A percentile compares a stretch with the other conserved stretches of the same genome.
phyloP scores from a whole-genome alignment of 352 stramenopile species.

The Phytophthora foliorum region DNA sequence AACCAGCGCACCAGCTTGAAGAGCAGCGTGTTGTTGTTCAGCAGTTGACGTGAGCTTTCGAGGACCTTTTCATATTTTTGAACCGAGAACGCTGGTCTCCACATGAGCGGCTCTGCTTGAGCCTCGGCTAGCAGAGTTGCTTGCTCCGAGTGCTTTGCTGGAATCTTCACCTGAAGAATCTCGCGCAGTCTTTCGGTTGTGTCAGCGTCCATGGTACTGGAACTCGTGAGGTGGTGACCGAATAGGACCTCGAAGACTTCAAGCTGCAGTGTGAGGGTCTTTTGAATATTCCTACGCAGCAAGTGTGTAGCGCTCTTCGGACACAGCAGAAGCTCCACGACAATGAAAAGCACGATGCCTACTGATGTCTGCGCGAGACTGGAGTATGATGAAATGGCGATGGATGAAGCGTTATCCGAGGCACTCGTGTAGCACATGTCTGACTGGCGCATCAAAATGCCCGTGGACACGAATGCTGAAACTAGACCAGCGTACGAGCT shows the following conservation, averaged over 20 bases:
- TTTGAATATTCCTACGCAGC: slow-evolving; percentile 72
- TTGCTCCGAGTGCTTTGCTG: slow-evolving; percentile 58
- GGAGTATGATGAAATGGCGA: slow-evolving; percentile 76
- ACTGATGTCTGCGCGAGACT: slow-evolving; percentile 79
- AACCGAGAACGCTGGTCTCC: slow-evolving; percentile 69
- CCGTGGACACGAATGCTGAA: slow-evolving; percentile 69
- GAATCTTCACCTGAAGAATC: slow-evolving; percentile 67
- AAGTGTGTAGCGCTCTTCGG: slow-evolving; percentile 67
- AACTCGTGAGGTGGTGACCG: slow-evolving; percentile 64
- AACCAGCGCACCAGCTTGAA: slow-evolving; percentile 83
- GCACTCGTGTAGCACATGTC: slow-evolving; percentile 52
- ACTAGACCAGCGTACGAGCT: slow-evolving; percentile 67
- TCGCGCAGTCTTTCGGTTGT: slow-evolving; percentile 55
- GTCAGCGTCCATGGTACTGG: slow-evolving; percentile 54
- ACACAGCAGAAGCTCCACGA: slow-evolving; percentile 67
- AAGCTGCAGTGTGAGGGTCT: slow-evolving; percentile 67
- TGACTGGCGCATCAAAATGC: slow-evolving; percentile 67
- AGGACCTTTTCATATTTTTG: slow-evolving; percentile 77
- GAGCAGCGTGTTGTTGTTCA: slow-evolving; percentile 84
- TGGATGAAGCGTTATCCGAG: slow-evolving; percentile 40
- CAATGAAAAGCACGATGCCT: slow-evolving; percentile 79
- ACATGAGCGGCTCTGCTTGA: slow-evolving; percentile 67
- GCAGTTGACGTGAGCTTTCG: slow-evolving; percentile 64
- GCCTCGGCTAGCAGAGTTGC: slow-evolving; percentile 60
- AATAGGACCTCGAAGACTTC: slow-evolving; percentile 72